Base-by-base conservation (phyloP, 176 grass and related monocot genomes). In the Puya raimondii region DNA sequence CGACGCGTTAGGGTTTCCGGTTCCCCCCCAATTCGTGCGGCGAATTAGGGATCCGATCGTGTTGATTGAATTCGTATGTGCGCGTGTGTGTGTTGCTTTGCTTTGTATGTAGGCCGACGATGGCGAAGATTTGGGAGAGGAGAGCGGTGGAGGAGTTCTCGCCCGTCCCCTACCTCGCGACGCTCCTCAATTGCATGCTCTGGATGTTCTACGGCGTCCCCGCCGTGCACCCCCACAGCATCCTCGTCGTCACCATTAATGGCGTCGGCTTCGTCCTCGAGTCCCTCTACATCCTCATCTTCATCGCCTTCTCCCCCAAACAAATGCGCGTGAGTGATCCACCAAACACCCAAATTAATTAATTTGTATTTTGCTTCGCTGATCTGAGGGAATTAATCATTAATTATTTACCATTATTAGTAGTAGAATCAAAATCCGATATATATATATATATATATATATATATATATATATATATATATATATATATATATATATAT, bases 191-290 rank as follows among this genome's bases (percentile, higher is more conserved):
- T 79, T 96, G 92, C 72, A 71, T 70, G 85, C 68, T 96, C 2
- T 91, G 88, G 92, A 74, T 96, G 8, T 81, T 96, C 65, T 96
- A 96, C 16, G 88, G 92, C 49, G 14, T 96, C 63, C 88, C 92
- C 49, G 0, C 86, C 64, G 88, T 96, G 52, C 88, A 96, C 75
- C 92, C 92, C 9, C 81, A 96, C 78, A 86, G 85, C 65, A 68
- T 86, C 56, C 85, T 87, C 23, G 88, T 96, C 49, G 65, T 80
- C 88, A 89, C 83, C 57, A 89, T 96, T 67, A 91, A 96, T 48
- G 85, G 85, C 52, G 47, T 86, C 20, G 92, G 92, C 11, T 59
- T 96, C 49, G 56, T 72, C 56, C 48, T 96, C 50, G 92, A 96
- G 81, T 23, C 33, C 23, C 1, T 23, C 50, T 96, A 91, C 85